Percentiles rank a stretch among this genome's conserved stretches.
phyloP scores from a whole-genome alignment of 306 rosid genomes.

The Fragaria vesca region DNA sequence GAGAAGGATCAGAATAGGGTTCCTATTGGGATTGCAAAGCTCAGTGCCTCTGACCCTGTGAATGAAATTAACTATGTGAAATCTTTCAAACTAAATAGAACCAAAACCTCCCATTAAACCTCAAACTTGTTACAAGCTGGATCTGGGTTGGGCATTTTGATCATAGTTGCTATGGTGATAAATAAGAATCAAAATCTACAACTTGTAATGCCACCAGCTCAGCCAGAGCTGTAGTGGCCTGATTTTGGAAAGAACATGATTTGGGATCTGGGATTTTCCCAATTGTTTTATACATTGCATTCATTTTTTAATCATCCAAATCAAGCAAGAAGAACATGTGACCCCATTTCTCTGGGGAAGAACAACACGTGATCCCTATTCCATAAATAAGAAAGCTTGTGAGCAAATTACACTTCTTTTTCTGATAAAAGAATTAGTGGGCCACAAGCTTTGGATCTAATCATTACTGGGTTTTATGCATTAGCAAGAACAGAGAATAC shows the following conservation, averaged over 20 bases:
- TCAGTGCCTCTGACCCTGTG: neutral
- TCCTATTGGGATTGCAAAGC: neutral
- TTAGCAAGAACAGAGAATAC: neutral
- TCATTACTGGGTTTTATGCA: neutral
- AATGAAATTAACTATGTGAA: neutral
- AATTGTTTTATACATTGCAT: neutral
- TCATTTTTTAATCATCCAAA: neutral
- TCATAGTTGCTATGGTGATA: neutral
- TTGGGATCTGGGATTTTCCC: neutral
- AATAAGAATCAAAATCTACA: neutral
- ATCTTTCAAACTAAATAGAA: neutral
- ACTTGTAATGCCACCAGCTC: neutral
- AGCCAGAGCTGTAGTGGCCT: neutral
- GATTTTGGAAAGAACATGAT: neutral
- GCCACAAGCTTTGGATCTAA: neutral
- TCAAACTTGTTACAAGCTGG: neutral
- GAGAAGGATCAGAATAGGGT: neutral
- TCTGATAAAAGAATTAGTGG: neutral
- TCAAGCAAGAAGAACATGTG: constrained; percentile 6
- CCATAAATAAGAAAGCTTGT: neutral
- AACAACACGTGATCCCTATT: constrained; percentile 3
- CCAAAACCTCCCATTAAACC: neutral
- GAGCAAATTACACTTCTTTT: neutral
- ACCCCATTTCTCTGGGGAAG: neutral
- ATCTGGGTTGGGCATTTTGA: neutral